Percentiles rank a stretch among this genome's conserved stretches.
Conservation (phyloP, 2,329 filamentous ascomycete species). For the Fusarium paranaense region DNA sequence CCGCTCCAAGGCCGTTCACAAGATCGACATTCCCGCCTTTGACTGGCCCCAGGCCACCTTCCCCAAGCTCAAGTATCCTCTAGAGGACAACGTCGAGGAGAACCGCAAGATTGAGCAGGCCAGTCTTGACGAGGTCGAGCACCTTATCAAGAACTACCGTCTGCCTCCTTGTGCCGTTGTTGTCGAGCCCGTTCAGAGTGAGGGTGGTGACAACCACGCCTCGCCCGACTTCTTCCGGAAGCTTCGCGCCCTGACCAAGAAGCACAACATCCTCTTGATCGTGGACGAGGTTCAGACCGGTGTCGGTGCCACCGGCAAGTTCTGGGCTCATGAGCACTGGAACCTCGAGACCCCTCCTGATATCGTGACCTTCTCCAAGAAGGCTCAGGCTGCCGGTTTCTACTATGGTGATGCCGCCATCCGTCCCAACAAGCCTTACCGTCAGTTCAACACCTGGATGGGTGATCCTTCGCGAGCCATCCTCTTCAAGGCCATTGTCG, state of each 20-base stretch:
- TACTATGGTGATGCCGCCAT: conserved; percentile 86
- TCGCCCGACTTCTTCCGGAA: conserved; percentile 88
- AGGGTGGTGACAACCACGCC: conserved; percentile 95
- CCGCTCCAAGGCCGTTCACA: conserved; percentile 93
- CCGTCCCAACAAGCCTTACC: conserved; percentile 91
- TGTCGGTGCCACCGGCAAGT: conserved; percentile 90
- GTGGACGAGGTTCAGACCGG: conserved; percentile 96
- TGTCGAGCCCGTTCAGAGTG: conserved; percentile 92
- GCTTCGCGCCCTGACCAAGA: conserved; percentile 81
- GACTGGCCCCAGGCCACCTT: conserved; percentile 95
- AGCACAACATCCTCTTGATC: conserved; percentile 84
- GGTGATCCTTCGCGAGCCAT: conserved; percentile 88
- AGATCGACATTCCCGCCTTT: conserved; percentile 93
- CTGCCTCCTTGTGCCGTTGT: conserved; percentile 84
- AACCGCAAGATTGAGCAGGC: conserved; percentile 86
- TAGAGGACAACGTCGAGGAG: conserved; percentile 81
- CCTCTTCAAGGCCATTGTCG: conserved; percentile 86
- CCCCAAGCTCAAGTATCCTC: conserved; percentile 86
- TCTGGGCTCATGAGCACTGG: conserved; percentile 99
- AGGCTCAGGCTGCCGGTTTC: conserved; percentile 93
- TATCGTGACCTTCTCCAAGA: conserved; percentile 96
- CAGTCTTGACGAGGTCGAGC: conserved; percentile 85
- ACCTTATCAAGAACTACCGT: conserved; percentile 82
- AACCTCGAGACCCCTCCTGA: conserved; percentile 82
- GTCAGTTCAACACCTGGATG: conserved; percentile 99